A percentile compares a stretch with the other conserved stretches of the same genome.
Conservation (phyloP, 2,329 filamentous ascomycete species). For the Scedosporium aurantiacum region DNA sequence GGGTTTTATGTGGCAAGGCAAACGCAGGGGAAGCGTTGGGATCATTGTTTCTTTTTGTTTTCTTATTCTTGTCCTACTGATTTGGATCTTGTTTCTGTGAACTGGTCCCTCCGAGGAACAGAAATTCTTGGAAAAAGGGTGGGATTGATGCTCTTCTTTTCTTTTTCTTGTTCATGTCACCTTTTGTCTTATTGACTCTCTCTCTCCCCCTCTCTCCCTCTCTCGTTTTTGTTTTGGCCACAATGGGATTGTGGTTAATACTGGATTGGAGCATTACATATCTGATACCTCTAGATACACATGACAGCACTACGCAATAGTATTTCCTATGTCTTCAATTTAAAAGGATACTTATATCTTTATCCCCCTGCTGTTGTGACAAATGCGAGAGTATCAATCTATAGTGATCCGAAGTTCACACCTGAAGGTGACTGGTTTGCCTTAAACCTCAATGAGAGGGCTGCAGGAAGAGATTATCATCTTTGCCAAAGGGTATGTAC, state of each 20-base stretch:
- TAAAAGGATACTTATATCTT: not conserved
- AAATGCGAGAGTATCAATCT: not conserved
- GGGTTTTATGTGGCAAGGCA: not conserved
- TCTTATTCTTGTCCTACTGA: conserved; percentile 1
- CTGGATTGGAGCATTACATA: conserved; percentile 1
- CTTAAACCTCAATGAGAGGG: too few relatives aligned
- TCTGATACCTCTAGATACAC: conserved; percentile 5
- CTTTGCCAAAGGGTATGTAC: too few relatives aligned
- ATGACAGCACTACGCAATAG: not conserved
- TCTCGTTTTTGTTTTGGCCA: conserved; percentile 4
- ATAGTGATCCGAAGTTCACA: too few relatives aligned
- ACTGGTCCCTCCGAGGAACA: not conserved
- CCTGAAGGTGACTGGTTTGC: too few relatives aligned
- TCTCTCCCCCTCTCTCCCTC: not conserved
- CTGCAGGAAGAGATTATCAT: too few relatives aligned
- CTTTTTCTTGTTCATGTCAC: not conserved
- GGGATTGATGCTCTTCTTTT: not conserved
- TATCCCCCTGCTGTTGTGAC: not conserved
- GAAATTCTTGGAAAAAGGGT: not conserved
- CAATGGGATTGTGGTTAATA: conserved; percentile 1
- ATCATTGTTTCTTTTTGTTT: conserved; percentile 3
- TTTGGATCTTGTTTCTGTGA: not conserved
- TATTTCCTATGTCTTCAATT: conserved; percentile 10
- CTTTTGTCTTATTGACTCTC: not conserved
- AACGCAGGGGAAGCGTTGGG: not conserved